Evolutionary conservation across 345 rosid species (phyloP).

Genomic region (Corchorus olitorius): DNA sequence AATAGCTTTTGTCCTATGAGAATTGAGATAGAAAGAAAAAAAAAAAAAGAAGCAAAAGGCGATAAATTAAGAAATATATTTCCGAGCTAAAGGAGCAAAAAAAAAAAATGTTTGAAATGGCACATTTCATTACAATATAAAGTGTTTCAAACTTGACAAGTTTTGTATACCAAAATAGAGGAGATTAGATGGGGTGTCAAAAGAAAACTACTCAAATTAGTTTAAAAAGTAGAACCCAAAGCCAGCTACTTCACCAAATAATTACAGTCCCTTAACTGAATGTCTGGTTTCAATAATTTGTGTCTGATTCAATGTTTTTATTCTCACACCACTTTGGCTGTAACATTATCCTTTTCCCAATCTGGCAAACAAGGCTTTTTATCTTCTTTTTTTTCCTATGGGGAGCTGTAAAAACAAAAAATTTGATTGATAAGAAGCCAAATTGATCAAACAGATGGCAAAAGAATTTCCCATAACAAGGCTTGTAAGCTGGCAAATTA

Average conservation of each 20-base stretch:
- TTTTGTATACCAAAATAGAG: background rate
- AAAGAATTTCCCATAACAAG: background rate
- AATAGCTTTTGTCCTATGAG: too few species aligned
- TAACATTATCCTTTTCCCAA: background rate
- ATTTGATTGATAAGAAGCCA: background rate
- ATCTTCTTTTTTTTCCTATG: background rate
- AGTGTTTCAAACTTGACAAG: background rate
- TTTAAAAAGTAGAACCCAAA: constrained; percentile 4
- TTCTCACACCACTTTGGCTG: constrained; percentile 7
- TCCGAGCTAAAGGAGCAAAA: too few species aligned
- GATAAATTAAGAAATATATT: too few species aligned
- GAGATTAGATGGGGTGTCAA: constrained; percentile 11
- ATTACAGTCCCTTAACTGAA: background rate
- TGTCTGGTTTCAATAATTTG: background rate
- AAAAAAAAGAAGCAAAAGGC: too few species aligned
- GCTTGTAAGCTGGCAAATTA: background rate
- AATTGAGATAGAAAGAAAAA: too few species aligned
- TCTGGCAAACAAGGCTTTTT: background rate
- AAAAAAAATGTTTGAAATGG: too few species aligned
- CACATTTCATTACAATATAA: background rate
- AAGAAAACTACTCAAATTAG: constrained; percentile 1
- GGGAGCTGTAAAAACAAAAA: background rate
- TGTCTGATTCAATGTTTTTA: background rate
- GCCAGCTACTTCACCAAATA: constrained; percentile 4
- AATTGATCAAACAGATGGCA: background rate